Evolutionary conservation across 345 rosid species (phyloP).

Genomic region (Bretschneidera sinensis): DNA sequence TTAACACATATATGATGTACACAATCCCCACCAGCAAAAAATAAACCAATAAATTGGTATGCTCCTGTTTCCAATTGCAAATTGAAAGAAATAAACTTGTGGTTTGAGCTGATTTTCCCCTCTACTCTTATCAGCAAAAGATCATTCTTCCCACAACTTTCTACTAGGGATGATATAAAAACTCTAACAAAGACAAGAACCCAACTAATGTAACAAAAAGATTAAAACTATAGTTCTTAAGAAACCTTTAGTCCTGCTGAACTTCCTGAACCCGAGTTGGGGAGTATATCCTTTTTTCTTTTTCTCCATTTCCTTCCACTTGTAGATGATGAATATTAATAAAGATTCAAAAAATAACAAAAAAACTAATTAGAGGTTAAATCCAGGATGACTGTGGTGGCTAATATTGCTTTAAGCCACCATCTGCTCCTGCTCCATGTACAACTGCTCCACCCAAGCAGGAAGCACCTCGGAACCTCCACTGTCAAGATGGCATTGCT

Average conservation of each 20-base stretch:
- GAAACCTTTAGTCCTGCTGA: constrained; percentile 27
- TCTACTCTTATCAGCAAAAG: not conserved
- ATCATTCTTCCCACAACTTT: not conserved
- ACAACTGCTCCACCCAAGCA: constrained; percentile 73
- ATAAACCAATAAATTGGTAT: not conserved
- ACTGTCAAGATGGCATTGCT: constrained; percentile 32
- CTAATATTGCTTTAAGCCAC: constrained; percentile 45
- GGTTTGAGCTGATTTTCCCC: not conserved
- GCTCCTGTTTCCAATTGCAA: not conserved
- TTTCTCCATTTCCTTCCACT: constrained; percentile 13
- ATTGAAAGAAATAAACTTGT: constrained; percentile 12
- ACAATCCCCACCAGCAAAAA: constrained; percentile 1
- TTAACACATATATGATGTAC: constrained; percentile 18
- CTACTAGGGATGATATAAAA: not conserved
- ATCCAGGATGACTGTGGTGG: constrained; percentile 11
- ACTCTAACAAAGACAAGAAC: not conserved
- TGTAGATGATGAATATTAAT: constrained; percentile 21
- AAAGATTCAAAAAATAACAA: constrained; percentile 30
- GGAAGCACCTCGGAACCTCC: constrained; percentile 40
- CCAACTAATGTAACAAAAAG: not conserved
- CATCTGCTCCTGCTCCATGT: constrained; percentile 76
- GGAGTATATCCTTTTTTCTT: not conserved
- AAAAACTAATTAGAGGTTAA: constrained; percentile 33
- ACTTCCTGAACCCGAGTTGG: too few species aligned
- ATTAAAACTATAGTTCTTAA: constrained; percentile 9